These are phyloP conservation scores for Blepharisma japonicum DNA, from an alignment of 73 alveolate genomes.

Conservation along the genomic window DNA sequence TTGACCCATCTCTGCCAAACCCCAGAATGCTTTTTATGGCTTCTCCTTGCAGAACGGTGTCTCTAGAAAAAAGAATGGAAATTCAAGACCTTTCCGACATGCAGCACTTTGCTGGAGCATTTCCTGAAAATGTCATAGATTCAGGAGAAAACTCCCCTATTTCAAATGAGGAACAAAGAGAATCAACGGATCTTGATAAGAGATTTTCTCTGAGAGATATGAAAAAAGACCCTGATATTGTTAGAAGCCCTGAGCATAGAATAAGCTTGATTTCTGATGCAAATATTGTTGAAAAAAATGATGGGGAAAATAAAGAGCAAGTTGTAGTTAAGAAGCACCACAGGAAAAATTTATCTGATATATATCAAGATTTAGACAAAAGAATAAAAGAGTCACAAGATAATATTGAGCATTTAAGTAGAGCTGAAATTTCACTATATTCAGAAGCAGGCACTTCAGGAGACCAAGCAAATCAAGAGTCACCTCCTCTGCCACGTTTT, in stretches of 20 bases:
- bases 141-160: no score
- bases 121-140: not conserved
- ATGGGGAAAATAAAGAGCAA: not conserved
- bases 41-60: not conserved
- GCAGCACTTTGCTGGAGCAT: constrained; percentile 16
- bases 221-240: no score
- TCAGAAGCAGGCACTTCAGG: no score
- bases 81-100: not conserved
- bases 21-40: constrained; percentile 25
- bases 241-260: no score
- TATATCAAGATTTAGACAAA: constrained; percentile 1
- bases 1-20: constrained; percentile 14
- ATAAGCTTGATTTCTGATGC: no score
- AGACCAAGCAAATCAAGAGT: no score
- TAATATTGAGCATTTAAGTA: not conserved
- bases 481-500: no score
- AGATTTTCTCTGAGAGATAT: no score
- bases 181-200: no score
- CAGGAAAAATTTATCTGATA: constrained; percentile 9
- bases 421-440: no score
- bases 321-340: not conserved
- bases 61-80: not conserved
- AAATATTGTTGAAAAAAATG: no score
- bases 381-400: constrained; percentile 11
- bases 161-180: no score